Evolutionary conservation across 75 land plant genomes (phyloP).

Genomic region (Ceratopteris richardii): DNA sequence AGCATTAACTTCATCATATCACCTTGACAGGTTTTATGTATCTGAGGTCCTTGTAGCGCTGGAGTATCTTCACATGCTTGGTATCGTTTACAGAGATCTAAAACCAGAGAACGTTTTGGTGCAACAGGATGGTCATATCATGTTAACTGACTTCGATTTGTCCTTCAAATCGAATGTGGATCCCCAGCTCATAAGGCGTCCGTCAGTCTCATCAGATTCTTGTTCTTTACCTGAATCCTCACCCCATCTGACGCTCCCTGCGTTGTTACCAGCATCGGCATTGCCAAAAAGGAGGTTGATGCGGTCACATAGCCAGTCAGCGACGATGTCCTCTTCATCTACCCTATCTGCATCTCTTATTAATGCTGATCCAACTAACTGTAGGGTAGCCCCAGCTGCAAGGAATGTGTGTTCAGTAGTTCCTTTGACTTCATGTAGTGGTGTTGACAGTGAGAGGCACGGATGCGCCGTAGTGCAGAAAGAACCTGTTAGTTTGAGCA

Average conservation of each 20-base stretch:
- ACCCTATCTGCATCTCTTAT: background rate
- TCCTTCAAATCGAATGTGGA: slow-evolving; percentile 1
- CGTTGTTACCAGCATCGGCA: too few relatives aligned
- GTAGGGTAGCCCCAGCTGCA: too few relatives aligned
- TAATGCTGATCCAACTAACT: too few relatives aligned
- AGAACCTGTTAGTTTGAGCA: too few relatives aligned
- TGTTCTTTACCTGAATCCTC: too few relatives aligned
- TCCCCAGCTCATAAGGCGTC: background rate
- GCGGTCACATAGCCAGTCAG: background rate
- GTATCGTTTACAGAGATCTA: slow-evolving; percentile 5
- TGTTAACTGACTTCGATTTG: slow-evolving; percentile 11
- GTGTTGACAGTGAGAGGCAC: too few relatives aligned
- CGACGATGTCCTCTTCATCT: background rate
- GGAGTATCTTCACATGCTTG: slow-evolving; percentile 21
- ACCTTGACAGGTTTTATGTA: slow-evolving; percentile 15
- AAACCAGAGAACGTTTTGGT: slow-evolving; percentile 7
- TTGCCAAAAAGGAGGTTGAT: background rate
- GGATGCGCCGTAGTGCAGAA: too few relatives aligned
- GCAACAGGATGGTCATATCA: slow-evolving; percentile 8
- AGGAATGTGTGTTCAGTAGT: too few relatives aligned
- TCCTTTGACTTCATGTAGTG: background rate
- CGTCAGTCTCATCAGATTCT: too few relatives aligned
- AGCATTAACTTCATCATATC: too few relatives aligned
- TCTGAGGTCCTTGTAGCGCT: slow-evolving; percentile 22
- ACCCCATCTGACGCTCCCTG: too few relatives aligned